Evolutionary conservation across 2,329 filamentous ascomycete species (phyloP), one percentile per base, ranked within the genome.

Genomic region (Lachnellula cervina): DNA sequence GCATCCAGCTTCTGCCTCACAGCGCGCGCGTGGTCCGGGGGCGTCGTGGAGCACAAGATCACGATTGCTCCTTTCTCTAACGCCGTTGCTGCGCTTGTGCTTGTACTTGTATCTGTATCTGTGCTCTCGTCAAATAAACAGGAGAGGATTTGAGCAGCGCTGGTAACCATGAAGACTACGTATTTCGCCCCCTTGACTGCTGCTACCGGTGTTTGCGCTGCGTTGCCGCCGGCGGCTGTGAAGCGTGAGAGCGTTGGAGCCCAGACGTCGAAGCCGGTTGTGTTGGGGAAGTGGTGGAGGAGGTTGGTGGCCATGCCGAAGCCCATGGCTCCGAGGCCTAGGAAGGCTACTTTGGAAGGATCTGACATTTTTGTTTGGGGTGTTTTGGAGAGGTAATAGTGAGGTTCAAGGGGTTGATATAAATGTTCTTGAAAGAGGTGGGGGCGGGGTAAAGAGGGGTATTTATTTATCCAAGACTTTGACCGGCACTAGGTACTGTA

Each of bases 241-340:
- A 90, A 89, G 21, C 79, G 80, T 54, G 87, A 80, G 35, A 90
- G 77, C 0, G 86, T 84, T 5, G 86, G 83, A 2, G 75, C 74
- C 73, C 81, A 89, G 42, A 90, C 80, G 66, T 91, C 88, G 68
- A 84, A 90, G 54, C 87, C 87, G 21, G 81, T 85, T 23, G 90
- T 86, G 14, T 40, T 8, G 25, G 74, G 58, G 70, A 86, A 88
- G 56, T 85, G 85, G 60, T 80, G 73, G 62, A 90, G 76, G 46
- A 91, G 80, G 68, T 90, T 80, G 57, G 82, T 88, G 60, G 88
- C 88, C 87, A 91, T 90, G 68, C 88, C 88, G 69, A 89, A 88
- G 68, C 88, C 88, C 88, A 90, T 90, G 71, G 87, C 87, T 55
- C 88, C 88, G 3, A 91, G 84, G 75, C 88, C 88, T 2, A 65